Evolutionary conservation across 2,329 filamentous ascomycete species (phyloP), one percentile per base, ranked within the genome.

Genomic region (Alternaria viburni): DNA sequence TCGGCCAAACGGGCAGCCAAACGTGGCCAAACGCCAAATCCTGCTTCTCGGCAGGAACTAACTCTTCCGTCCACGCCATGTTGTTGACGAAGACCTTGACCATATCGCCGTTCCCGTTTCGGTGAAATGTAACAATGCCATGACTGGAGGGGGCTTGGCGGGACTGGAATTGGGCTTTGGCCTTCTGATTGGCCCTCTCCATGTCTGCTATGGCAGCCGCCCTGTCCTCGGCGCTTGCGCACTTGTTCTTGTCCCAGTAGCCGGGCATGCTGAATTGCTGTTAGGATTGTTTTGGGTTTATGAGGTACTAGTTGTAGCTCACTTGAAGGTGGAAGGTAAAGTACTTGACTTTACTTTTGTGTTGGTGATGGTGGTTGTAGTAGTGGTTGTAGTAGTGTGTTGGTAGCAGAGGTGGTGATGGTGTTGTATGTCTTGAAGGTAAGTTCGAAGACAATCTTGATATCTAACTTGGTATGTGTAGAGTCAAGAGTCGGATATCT

Each of bases 171-270:
- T 58, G 44, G 28, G 32, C 28, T 5, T 44, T 3, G 13, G 36
- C 36, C 36, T 41, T 3, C 36, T 41, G 36, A 17, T 2, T 0
- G 36, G 1, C 36, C 36, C 36, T 41, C 36, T 41, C 4, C 36
- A 6, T 41, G 15, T 17, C 36, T 41, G 36, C 36, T 11, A 11
- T 41, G 36, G 36, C 36, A 41, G 36, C 36, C n/a, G 36, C 12
- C 8, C 9, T 43, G 3, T 61, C 17, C 5, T 15, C 8, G 0
- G 32, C 17, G n/a, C n/a, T 21, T 12, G 6, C 13, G n/a, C 5
- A 11, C 58, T 61, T 61, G 45, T 15, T 57, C 45, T 52, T 61
- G 26, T 26, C 17, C 25, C 50, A 61, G 50, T 45, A 57, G n/a
- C 17, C 15, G 21, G 32, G 26, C 59, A 61, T 61, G 57, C 30